phyloP scores from a whole-genome alignment of 2,329 filamentous ascomycete species.

The Shiraia bambusicola region DNA sequence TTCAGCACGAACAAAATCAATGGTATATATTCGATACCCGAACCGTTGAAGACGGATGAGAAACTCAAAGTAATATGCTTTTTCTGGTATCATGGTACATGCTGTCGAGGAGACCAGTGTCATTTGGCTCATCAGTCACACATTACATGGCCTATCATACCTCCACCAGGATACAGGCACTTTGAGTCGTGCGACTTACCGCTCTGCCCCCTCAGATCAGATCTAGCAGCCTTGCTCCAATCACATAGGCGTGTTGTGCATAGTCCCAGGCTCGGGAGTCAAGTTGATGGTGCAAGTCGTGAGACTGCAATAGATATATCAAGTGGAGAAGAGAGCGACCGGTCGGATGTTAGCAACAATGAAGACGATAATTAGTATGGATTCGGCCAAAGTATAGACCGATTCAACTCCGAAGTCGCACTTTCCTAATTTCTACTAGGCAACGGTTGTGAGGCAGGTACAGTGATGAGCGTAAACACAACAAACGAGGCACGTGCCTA shows the following conservation, averaged over 20 bases:
- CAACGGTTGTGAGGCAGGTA: background rate
- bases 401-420: too few species aligned
- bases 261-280: conserved; percentile 2
- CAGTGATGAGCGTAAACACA: background rate
- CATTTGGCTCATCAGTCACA: conserved; percentile 17
- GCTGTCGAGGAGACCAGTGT: conserved; percentile 12
- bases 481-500: background rate
- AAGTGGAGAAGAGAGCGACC: background rate
- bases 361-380: too few species aligned
- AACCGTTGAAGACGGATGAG: conserved; percentile 12
- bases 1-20: too few species aligned
- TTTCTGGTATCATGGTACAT: conserved; percentile 32
- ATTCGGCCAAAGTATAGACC: too few species aligned
- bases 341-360: too few species aligned
- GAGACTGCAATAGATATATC: background rate
- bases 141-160: conserved; percentile 23
- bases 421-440: too few species aligned
- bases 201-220: conserved; percentile 23
- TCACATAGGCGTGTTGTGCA: background rate
- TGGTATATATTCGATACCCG: background rate
- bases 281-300: conserved; percentile 11
- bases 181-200: conserved; percentile 15
- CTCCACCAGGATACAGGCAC: conserved; percentile 21
- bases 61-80: conserved; percentile 20
- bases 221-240: conserved; percentile 7